phyloP scores from a whole-genome alignment of 2,329 filamentous ascomycete species.

The Truncatella angustata region DNA sequence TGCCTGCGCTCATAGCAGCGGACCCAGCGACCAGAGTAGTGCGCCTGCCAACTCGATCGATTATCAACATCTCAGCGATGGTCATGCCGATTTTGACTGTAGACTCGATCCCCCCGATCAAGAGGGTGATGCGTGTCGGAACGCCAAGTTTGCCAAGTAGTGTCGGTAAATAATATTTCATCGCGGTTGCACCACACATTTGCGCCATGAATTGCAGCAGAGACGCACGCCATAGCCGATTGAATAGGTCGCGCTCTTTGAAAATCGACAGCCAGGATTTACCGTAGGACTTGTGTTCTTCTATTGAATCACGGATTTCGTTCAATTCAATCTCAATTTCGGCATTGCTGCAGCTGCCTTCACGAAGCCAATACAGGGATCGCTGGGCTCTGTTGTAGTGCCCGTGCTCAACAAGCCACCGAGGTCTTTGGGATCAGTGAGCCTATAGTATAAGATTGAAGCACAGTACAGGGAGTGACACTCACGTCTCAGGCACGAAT shows the following conservation, averaged over 20 bases:
- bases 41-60: slow-evolving; percentile 50
- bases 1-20: slow-evolving; percentile 49
- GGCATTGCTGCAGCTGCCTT: slow-evolving; percentile 35
- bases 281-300: slow-evolving; percentile 32
- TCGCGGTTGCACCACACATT: slow-evolving; percentile 58
- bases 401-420: slow-evolving; percentile 56
- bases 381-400: slow-evolving; percentile 39
- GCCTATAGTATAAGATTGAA: neutral
- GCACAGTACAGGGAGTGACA: slow-evolving; percentile 9
- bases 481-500: slow-evolving; percentile 54
- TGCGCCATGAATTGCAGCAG: slow-evolving; percentile 59
- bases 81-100: slow-evolving; percentile 57
- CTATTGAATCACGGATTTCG: slow-evolving; percentile 44
- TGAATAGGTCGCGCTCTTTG: slow-evolving; percentile 43
- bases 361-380: slow-evolving; percentile 48
- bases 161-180: slow-evolving; percentile 59
- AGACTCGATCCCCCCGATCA: slow-evolving; percentile 56
- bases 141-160: slow-evolving; percentile 52
- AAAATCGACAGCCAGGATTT: slow-evolving; percentile 47
- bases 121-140: slow-evolving; percentile 43
- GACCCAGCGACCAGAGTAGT: slow-evolving; percentile 48
- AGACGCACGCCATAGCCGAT: slow-evolving; percentile 54
- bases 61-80: slow-evolving; percentile 54
- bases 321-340: slow-evolving; percentile 41
- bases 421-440: slow-evolving; percentile 37